These are phyloP conservation scores for Phytopythium sindhum DNA, from an alignment of 352 stramenopile species.

Conservation along the genomic window DNA sequence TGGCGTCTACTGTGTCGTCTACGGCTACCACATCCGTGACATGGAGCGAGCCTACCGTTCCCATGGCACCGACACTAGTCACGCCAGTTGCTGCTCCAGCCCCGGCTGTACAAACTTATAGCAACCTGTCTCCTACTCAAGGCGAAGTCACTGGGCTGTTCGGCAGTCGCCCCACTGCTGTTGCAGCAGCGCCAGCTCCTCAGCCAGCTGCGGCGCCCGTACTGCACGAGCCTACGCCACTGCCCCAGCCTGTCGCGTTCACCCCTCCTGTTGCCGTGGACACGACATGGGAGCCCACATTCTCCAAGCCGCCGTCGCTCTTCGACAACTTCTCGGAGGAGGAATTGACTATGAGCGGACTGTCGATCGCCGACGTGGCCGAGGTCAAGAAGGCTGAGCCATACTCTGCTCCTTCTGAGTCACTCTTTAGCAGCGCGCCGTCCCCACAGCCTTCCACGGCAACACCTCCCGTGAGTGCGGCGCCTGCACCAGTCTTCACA, in stretches of 20 bases:
- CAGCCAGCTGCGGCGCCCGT: background rate
- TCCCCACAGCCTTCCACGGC: background rate
- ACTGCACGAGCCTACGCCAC: background rate
- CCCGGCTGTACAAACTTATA: background rate
- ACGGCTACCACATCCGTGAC: background rate
- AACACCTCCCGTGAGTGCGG: background rate
- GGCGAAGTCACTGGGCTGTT: background rate
- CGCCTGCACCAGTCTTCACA: background rate
- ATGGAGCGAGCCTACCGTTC: background rate
- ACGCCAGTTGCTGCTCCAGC: background rate
- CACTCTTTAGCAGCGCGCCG: constrained; percentile 24
- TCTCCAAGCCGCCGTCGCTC: constrained; percentile 1
- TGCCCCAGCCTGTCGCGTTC: constrained; percentile 6
- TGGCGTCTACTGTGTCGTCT: background rate
- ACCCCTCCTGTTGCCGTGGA: constrained; percentile 5
- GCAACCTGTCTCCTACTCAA: constrained; percentile 6
- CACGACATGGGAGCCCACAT: constrained; percentile 4
- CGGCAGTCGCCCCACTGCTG: background rate
- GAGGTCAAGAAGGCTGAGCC: constrained; percentile 13
- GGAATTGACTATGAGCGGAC: constrained; percentile 32
- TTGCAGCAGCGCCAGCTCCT: background rate
- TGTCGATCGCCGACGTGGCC: constrained; percentile 24
- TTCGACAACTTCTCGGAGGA: constrained; percentile 44
- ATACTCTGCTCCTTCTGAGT: constrained; percentile 16
- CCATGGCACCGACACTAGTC: background rate